Conservation (phyloP, 495 filamentous ascomycete species). For the Penicillium flavigenum region DNA sequence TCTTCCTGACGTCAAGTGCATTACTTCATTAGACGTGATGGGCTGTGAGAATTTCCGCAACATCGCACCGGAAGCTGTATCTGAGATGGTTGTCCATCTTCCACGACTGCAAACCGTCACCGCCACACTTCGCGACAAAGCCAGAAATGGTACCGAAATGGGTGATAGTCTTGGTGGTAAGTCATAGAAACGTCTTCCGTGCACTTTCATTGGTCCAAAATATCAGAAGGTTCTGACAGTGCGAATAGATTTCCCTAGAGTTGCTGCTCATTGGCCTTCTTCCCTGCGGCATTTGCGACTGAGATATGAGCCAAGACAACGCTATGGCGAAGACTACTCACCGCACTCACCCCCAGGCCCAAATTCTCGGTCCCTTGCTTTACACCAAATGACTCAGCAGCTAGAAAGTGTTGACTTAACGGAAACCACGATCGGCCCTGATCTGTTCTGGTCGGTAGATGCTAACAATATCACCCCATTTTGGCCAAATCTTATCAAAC, state of each 20-base stretch:
- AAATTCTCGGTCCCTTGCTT: neutral
- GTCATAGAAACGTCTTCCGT: neutral
- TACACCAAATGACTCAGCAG: neutral
- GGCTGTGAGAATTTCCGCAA: neutral
- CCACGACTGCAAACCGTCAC: neutral
- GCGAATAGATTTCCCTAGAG: neutral
- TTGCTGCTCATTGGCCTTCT: neutral
- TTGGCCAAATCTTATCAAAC: neutral
- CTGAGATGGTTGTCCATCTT: neutral
- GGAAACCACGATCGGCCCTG: neutral
- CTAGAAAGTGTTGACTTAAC: neutral
- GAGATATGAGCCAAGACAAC: neutral
- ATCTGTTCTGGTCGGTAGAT: constrained; percentile 1
- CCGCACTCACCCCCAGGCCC: neutral
- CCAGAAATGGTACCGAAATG: neutral
- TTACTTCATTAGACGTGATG: neutral
- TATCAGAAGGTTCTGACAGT: neutral
- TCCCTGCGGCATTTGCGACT: neutral
- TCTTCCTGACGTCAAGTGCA: neutral
- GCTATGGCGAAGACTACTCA: neutral
- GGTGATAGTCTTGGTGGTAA: neutral
- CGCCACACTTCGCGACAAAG: neutral
- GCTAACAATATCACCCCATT: neutral
- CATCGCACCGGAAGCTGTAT: neutral
- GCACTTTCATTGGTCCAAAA: too few relatives aligned